Evolutionary conservation across 331 rosid genomes (phyloP), one percentile per base, ranked within the genome.

Genomic region (Erythrophleum ivorense): DNA sequence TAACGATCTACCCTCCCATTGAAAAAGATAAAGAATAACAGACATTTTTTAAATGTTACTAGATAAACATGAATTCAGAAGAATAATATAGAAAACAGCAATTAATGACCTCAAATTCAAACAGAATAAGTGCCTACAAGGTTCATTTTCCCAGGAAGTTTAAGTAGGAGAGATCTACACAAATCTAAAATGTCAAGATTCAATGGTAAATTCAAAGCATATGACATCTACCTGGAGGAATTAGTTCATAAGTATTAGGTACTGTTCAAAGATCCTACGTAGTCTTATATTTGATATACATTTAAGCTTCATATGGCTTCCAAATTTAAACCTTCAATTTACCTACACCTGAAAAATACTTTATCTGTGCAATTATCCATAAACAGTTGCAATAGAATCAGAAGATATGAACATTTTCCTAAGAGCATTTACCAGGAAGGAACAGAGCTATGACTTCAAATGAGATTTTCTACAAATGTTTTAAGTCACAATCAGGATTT

Each of bases 331-430:
- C 11, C 60, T 59, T 59, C 41, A 59, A 79, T 33, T 36, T 67
- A 36, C 55, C 40, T 13, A 69, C 16, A 55, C 15, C 14, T 12
- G 15, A 31, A 38, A 15, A 62, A 64, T 34, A 43, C 21, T 43
- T 29, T n/a, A 55, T 21, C 24, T 46, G 55, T 19, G 66, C 46
- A 64, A 41, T 24, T 43, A 64, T 66, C 43, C 71, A 18, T 24
- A 46, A 5, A 57, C 29, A 67, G 9, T 54, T 55, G 74, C 65
- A 34, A 49, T 46, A 57, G 53, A 45, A 31, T 64, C 19, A 36
- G 41, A 49, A 59, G 34, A 50, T 73, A 79, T 18, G 34, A 77
- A 78, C 48, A 31, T 36, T 41, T 70, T 63, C 70, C 73, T 71
- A 6, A 36, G 4, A 14, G 50, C 74, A 71, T 71, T 70, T 53